Evolutionary conservation across 495 filamentous ascomycete species (phyloP), one percentile per base, ranked within the genome.

Genomic region (Cercophora scortea): DNA sequence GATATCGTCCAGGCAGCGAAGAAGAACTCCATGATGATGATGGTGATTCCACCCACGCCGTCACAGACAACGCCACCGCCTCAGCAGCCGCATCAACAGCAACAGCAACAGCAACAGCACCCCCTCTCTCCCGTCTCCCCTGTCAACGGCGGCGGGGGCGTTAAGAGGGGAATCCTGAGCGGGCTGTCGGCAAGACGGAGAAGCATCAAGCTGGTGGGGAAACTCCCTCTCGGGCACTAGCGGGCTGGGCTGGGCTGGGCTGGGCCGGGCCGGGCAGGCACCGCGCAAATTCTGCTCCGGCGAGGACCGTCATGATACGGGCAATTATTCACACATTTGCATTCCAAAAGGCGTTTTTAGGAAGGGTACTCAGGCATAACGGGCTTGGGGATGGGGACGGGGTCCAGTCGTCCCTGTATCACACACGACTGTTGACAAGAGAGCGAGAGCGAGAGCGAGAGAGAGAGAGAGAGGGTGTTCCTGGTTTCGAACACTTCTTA

Each of bases 81-180:
- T 10, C 55, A 54, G 38, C 59, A 25, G 44, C 58, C 56, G 16
- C 8, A 8, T 12, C n/a, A n/a, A n/a, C n/a, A n/a, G 6, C 44
- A 58, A 54, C 41, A 45, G 52, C 32, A 19, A 11, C 46, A 49
- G 12, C 46, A 49, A 40, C n/a, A 46, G 8, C 44, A 46, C 15
- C 4, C 34, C 9, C 15, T 60, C 13, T 65, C 60, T 32, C 62
- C 68, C 10, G 45, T 52, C 18, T 62, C 65, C 5, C 61, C 66
- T 7, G 50, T 49, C 48, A 61, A 60, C 5, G 49, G 25, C 25
- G 5, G 25, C 25, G 25, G 25, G 2, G 25, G 25, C 25, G 41
- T 49, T 2, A 72, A 64, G 57, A 67, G 60, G 57, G 67, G 72
- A 10, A 56, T 76, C 42, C 53, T 76, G 32, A 71, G 71, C 51